Base-by-base conservation (phyloP, 2,329 filamentous ascomycete genomes). In the Fusarium globosum region DNA sequence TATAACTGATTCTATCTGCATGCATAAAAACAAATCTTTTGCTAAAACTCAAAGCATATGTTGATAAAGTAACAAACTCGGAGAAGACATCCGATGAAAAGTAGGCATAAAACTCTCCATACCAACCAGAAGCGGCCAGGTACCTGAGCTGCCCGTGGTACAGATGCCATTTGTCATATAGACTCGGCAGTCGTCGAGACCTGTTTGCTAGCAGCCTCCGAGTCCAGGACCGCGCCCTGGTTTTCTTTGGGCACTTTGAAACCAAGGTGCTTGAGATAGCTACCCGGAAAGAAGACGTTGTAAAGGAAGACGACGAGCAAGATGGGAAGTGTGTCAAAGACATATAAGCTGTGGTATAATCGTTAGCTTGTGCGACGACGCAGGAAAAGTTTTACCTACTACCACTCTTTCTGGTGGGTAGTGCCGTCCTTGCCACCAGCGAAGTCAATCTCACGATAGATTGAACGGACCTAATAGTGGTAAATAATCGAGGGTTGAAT, bases 401-500 rank as follows among this genome's bases (percentile, higher is more conserved):
- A 76, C 74, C 74, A 76, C 61, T 76, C 74, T 9, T 67, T 39
- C 14, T 71, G 69, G 5, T 76, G 74, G 1, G 71, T 75, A 28
- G 36, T 52, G 0, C 74, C 74, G 26, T 51, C 51, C 4, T 73
- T 76, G 0, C 74, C 74, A 1, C 65, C 74, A 1, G 69, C 61
- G 26, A 76, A 76, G 4, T 76, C 74, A 1, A 76, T 52, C 57
- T 75, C 72, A 43, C 74, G 74, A 13, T 64, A 76, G 20, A 76
- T 64, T 10, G 73, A 76, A 33, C 74, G 74, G 15, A 76, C 42
- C 74, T 75, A 6, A 4, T 15, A 4, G 5, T 4, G 18, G 11
- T 61, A 28, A 61, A 28, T 6, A 1, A 28, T 13, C 9, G 3
- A 15, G 0, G 0, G 1, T 5, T 4, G 13, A 8, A 14, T 26